Percentiles rank a stretch among this genome's conserved stretches.
Conservation (phyloP, 2,329 filamentous ascomycete genomes). For the Alternaria gaisen region DNA sequence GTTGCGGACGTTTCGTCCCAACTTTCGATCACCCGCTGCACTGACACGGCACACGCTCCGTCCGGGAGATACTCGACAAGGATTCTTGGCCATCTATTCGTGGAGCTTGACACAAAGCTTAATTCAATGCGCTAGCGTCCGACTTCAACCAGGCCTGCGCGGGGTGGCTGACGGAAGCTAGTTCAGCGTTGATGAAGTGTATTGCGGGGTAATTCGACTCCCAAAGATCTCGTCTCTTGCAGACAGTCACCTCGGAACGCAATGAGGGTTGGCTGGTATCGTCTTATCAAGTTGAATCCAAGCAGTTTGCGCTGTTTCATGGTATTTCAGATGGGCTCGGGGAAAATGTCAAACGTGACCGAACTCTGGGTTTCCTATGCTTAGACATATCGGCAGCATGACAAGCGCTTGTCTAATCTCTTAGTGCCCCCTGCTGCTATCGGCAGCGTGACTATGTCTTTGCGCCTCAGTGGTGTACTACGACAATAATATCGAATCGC, state of each 20-base stretch:
- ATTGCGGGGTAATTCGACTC: slow-evolving; percentile 33
- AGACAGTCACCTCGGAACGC: neutral
- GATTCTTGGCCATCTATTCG: slow-evolving; percentile 36
- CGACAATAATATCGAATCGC: slow-evolving; percentile 15
- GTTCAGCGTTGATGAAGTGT: slow-evolving; percentile 16
- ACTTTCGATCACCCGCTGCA: slow-evolving; percentile 13
- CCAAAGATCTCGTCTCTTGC: neutral
- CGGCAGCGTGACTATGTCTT: slow-evolving; percentile 14
- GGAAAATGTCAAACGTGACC: neutral
- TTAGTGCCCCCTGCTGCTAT: slow-evolving; percentile 11
- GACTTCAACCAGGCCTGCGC: slow-evolving; percentile 21
- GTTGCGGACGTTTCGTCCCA: slow-evolving; percentile 13
- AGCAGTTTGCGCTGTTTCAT: neutral
- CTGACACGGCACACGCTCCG: slow-evolving; percentile 20
- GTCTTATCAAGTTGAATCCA: neutral
- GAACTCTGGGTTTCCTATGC: slow-evolving; percentile 10
- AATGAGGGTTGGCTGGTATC: neutral
- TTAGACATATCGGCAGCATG: slow-evolving; percentile 20
- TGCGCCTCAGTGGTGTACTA: slow-evolving; percentile 17
- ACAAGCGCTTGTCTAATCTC: slow-evolving; percentile 18
- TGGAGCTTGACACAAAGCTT: slow-evolving; percentile 39
- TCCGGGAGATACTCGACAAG: slow-evolving; percentile 33
- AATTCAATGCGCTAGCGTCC: slow-evolving; percentile 28
- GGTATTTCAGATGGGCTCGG: neutral
- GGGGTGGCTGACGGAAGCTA: slow-evolving; percentile 39